These are phyloP conservation scores for Solanum verrucosum DNA, from an alignment of 257 asterid species.

Conservation along the genomic window DNA sequence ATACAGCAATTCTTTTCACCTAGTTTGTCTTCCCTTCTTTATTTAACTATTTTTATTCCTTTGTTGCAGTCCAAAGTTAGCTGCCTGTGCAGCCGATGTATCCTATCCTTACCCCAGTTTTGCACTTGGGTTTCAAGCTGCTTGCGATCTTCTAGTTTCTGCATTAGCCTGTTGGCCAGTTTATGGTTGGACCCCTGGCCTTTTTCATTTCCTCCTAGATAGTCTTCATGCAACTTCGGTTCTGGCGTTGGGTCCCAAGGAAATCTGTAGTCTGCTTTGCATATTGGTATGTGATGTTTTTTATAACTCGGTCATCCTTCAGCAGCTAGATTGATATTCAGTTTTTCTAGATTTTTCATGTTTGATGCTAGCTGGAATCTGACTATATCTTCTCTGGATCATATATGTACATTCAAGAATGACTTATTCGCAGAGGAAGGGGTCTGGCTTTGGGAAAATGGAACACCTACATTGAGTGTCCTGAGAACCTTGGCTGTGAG, in stretches of 20 bases:
- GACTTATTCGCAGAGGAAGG: conserved; percentile 79
- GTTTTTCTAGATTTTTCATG: background rate
- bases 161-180: conserved; percentile 96
- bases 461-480: conserved; percentile 63
- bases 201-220: conserved; percentile 61
- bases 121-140: conserved; percentile 78
- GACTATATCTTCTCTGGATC: conserved; percentile 16
- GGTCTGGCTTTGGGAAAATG: conserved; percentile 81
- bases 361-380: conserved; percentile 1
- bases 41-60: conserved; percentile 9
- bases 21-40: background rate
- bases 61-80: conserved; percentile 80
- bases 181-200: conserved; percentile 94
- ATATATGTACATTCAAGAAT: conserved; percentile 44
- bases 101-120: conserved; percentile 61
- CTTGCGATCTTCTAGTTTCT: conserved; percentile 87
- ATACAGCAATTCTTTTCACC: background rate
- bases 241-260: conserved; percentile 93
- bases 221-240: conserved; percentile 69
- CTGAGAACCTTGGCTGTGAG: conserved; percentile 64
- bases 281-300: conserved; percentile 54
- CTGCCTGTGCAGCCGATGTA: conserved; percentile 70
- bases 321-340: background rate
- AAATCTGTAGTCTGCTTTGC: conserved; percentile 78
- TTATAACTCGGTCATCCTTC: conserved; percentile 9